Percentiles rank a stretch among this genome's conserved stretches.
These are phyloP conservation scores for Termitomyces sp. DNA, from an alignment of 768 basidiomycete species.

Conservation along the genomic window DNA sequence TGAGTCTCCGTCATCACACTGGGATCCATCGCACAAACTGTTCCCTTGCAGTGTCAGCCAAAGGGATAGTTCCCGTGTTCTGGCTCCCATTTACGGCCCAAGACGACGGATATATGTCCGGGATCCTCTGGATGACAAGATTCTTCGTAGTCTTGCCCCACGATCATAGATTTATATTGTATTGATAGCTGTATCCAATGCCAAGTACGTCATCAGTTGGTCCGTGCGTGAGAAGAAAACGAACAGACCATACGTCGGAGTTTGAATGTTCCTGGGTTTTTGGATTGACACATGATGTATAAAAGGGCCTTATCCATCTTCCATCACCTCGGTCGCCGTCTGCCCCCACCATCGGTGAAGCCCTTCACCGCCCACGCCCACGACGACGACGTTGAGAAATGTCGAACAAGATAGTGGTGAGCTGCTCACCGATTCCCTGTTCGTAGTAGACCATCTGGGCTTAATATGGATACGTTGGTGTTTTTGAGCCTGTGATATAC, in stretches of 20 bases:
- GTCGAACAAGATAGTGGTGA: slow-evolving; percentile 99
- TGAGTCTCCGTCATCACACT: not conserved
- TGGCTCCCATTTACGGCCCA: slow-evolving; percentile 55
- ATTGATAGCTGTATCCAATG: not conserved
- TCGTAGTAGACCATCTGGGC: slow-evolving; percentile 50
- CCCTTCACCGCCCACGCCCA: slow-evolving; percentile 24
- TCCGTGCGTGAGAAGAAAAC: slow-evolving; percentile 36
- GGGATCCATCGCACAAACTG: slow-evolving; percentile 9
- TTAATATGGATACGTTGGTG: slow-evolving; percentile 41
- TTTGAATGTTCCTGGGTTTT: slow-evolving; percentile 37
- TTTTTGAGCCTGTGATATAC: slow-evolving; percentile 84
- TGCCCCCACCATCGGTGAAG: slow-evolving; percentile 29
- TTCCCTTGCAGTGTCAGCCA: slow-evolving; percentile 1
- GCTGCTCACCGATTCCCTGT: slow-evolving; percentile 62
- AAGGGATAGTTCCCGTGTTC: slow-evolving; percentile 37
- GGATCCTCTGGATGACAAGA: slow-evolving; percentile 56
- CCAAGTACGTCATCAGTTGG: slow-evolving; percentile 14
- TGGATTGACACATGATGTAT: slow-evolving; percentile 40
- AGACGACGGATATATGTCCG: slow-evolving; percentile 51
- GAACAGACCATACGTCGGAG: slow-evolving; percentile 30
- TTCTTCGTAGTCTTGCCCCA: slow-evolving; percentile 40
- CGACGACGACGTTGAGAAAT: slow-evolving; percentile 37
- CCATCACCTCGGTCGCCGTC: slow-evolving; percentile 35
- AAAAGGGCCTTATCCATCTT: slow-evolving; percentile 40
- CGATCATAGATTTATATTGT: slow-evolving; percentile 1